Evolutionary conservation across 108 stramenopile species (phyloP).

Genomic region (Stephanodiscus minutulus): DNA sequence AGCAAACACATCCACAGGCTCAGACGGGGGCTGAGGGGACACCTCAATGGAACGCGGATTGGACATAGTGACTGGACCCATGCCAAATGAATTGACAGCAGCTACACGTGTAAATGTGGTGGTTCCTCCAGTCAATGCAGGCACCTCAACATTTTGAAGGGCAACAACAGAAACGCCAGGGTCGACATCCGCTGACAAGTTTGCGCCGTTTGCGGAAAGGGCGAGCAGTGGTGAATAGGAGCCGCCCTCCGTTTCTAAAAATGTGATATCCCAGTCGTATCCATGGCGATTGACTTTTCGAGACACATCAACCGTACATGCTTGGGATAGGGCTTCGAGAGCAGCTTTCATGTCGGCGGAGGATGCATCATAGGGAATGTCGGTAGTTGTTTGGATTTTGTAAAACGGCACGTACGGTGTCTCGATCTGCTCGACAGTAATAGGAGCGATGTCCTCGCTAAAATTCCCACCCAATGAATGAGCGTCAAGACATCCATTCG

Average conservation of each 20-base stretch:
- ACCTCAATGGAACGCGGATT: constrained; percentile 45
- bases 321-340: constrained; percentile 61
- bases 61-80: constrained; percentile 41
- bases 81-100: constrained; percentile 62
- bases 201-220: constrained; percentile 50
- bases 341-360: constrained; percentile 72
- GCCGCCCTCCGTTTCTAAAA: constrained; percentile 24
- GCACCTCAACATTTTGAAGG: constrained; percentile 46
- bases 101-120: constrained; percentile 63
- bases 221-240: constrained; percentile 37
- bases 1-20: constrained; percentile 44
- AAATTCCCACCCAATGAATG: constrained; percentile 35
- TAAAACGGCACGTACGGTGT: constrained; percentile 72
- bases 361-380: constrained; percentile 65
- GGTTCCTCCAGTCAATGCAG: constrained; percentile 25
- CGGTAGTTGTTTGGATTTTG: constrained; percentile 68
- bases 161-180: constrained; percentile 52
- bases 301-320: constrained; percentile 66
- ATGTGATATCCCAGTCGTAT: constrained; percentile 63
- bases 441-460: constrained; percentile 33
- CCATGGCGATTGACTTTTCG: constrained; percentile 60
- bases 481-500: constrained; percentile 57
- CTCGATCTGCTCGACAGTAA: constrained; percentile 29
- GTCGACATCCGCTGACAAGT: constrained; percentile 38
- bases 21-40: constrained; percentile 38